phyloP scores from a whole-genome alignment of 306 rosid genomes.

The Ochetophila trinervis region DNA sequence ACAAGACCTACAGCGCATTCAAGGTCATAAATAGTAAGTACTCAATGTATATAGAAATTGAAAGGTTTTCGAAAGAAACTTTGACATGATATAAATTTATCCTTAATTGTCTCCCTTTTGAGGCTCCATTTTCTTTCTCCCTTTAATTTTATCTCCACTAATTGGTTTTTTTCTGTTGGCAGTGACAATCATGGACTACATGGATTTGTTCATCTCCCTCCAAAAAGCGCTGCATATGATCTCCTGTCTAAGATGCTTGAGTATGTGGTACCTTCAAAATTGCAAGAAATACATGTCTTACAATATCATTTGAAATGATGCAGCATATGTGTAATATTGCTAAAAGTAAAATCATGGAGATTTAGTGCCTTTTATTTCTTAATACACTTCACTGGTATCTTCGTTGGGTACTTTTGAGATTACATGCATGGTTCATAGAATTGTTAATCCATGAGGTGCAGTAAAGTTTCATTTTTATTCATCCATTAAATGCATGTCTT shows the following conservation, averaged over 20 bases:
- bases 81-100: slow-evolving; percentile 4
- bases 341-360: no score
- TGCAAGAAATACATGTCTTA: slow-evolving; percentile 5
- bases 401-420: no score
- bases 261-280: slow-evolving; percentile 58
- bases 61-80: slow-evolving; percentile 3
- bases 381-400: no score
- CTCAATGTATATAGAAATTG: slow-evolving; percentile 12
- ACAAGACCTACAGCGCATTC: slow-evolving; percentile 71
- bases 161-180: slow-evolving; percentile 32
- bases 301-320: no score
- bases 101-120: background rate
- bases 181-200: slow-evolving; percentile 76
- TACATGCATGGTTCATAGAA: no score
- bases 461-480: no score
- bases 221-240: slow-evolving; percentile 82
- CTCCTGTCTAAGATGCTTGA: slow-evolving; percentile 96
- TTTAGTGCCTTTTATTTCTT: no score
- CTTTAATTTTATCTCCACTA: background rate
- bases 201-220: slow-evolving; percentile 68
- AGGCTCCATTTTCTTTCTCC: slow-evolving; percentile 4
- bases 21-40: slow-evolving; percentile 87
- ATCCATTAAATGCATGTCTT: no score
- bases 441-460: no score
- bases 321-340: no score